Percentiles rank a stretch among this genome's conserved stretches.
Conservation (phyloP, 1,284 basidiomycete genomes). For the Sphaerobolus stellatus region DNA sequence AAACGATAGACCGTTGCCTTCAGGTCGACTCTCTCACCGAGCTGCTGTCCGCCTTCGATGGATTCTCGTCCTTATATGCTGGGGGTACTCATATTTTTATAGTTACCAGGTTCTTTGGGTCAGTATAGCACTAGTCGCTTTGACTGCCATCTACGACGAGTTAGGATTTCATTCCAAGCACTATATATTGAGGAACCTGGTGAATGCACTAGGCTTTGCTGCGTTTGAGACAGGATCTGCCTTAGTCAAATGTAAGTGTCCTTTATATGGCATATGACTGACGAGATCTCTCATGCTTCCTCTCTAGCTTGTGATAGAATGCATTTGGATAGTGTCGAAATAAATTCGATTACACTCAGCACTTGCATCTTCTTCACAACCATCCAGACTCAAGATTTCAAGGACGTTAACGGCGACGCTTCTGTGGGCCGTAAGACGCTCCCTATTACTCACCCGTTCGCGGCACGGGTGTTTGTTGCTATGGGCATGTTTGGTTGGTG, state of each 20-base stretch:
- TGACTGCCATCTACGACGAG: constrained; percentile 39
- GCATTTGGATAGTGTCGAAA: constrained; percentile 17
- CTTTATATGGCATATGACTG: background rate
- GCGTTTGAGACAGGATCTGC: constrained; percentile 40
- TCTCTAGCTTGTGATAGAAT: too few species aligned
- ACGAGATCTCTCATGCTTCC: too few species aligned
- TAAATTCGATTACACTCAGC: constrained; percentile 28
- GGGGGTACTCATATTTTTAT: constrained; percentile 31
- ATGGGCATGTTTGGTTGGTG: too few species aligned
- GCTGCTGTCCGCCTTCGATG: constrained; percentile 29
- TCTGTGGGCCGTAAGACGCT: constrained; percentile 38
- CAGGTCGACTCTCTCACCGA: constrained; percentile 24
- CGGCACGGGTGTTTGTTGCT: too few species aligned
- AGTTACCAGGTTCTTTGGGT: constrained; percentile 28
- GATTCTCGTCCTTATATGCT: constrained; percentile 26
- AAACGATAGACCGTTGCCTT: constrained; percentile 36
- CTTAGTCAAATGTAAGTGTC: constrained; percentile 35
- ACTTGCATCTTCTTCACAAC: constrained; percentile 34
- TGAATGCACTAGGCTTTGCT: constrained; percentile 39
- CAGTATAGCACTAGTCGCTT: constrained; percentile 32
- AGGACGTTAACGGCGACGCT: constrained; percentile 40
- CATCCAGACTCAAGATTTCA: constrained; percentile 43
- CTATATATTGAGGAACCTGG: constrained; percentile 36
- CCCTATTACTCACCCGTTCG: constrained; percentile 34
- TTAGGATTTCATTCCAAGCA: constrained; percentile 31